Conservation (phyloP, 2,329 filamentous ascomycete genomes). For the Colletotrichum sp. region DNA sequence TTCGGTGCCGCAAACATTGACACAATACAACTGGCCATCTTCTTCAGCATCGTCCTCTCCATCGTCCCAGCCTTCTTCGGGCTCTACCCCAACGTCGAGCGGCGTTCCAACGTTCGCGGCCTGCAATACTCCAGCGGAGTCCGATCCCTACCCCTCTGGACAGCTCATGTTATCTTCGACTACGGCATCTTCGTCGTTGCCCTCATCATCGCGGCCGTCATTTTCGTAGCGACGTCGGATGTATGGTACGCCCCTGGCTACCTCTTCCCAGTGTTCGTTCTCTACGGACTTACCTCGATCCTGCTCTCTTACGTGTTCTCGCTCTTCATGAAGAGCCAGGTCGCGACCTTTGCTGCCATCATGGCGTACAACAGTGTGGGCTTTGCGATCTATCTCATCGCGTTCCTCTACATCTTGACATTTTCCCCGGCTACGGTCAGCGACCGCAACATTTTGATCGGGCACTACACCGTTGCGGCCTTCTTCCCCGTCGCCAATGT, state of each 20-base stretch:
- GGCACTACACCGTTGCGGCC: conserved; percentile 76
- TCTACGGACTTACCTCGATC: conserved; percentile 78
- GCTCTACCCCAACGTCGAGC: conserved; percentile 84
- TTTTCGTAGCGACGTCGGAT: conserved; percentile 68
- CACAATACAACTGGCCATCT: conserved; percentile 80
- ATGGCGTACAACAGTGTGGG: conserved; percentile 76
- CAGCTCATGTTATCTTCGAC: conserved; percentile 82
- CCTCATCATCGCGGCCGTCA: conserved; percentile 69
- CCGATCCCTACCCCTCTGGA: conserved; percentile 80
- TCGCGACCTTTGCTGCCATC: conserved; percentile 83
- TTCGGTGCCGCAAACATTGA: conserved; percentile 67
- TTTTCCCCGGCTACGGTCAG: conserved; percentile 55
- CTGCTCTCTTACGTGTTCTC: conserved; percentile 83
- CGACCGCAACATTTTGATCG: conserved; percentile 68
- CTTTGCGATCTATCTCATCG: conserved; percentile 75
- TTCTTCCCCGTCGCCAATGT: conserved; percentile 80
- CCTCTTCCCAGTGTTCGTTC: conserved; percentile 69
- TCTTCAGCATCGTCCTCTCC: conserved; percentile 79
- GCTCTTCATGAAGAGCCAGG: conserved; percentile 77
- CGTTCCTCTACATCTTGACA: conserved; percentile 64
- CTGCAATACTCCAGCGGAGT: conserved; percentile 94
- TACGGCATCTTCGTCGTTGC: conserved; percentile 73
- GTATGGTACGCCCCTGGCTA: conserved; percentile 83
- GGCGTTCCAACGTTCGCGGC: conserved; percentile 78
- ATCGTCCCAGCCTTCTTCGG: conserved; percentile 87